Evolutionary conservation across 2,329 filamentous ascomycete genomes (phyloP).

Genomic region (Chaetomium globosum): DNA sequence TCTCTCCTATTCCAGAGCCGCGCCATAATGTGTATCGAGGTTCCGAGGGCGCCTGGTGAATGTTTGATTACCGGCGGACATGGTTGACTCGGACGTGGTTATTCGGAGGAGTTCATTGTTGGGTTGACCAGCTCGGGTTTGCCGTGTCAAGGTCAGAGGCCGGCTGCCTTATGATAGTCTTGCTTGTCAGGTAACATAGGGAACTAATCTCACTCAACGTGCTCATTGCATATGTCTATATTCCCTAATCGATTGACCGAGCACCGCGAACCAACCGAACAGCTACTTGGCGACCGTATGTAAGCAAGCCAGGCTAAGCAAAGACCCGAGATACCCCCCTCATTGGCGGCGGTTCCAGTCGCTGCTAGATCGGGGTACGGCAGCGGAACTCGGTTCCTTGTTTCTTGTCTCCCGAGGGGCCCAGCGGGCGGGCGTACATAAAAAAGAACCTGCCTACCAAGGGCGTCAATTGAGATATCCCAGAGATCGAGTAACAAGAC

Average conservation of each 20-base stretch:
- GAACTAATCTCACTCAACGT: too few species aligned
- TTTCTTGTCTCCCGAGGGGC: slow-evolving; percentile 83
- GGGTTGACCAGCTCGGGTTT: too few species aligned
- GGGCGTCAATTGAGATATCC: slow-evolving; percentile 7
- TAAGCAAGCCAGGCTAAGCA: neutral
- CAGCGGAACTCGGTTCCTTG: slow-evolving; percentile 85
- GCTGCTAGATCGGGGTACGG: slow-evolving; percentile 74
- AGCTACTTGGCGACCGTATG: neutral
- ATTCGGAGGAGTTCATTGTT: too few species aligned
- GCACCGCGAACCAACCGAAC: neutral
- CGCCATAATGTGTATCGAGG: too few species aligned
- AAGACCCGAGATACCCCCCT: neutral
- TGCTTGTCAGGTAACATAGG: too few species aligned
- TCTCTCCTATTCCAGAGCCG: too few species aligned
- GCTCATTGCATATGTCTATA: neutral
- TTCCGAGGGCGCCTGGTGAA: too few species aligned
- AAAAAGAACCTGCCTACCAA: slow-evolving; percentile 62
- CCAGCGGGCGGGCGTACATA: slow-evolving; percentile 71
- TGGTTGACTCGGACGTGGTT: too few species aligned
- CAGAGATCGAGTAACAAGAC: neutral
- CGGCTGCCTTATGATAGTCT: too few species aligned
- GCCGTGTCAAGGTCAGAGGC: too few species aligned
- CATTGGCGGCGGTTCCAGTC: slow-evolving; percentile 52
- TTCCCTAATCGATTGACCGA: neutral
- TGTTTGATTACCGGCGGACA: too few species aligned